Base-by-base conservation (phyloP, 495 filamentous ascomycete species). In the Aspergillus bridgeri region DNA sequence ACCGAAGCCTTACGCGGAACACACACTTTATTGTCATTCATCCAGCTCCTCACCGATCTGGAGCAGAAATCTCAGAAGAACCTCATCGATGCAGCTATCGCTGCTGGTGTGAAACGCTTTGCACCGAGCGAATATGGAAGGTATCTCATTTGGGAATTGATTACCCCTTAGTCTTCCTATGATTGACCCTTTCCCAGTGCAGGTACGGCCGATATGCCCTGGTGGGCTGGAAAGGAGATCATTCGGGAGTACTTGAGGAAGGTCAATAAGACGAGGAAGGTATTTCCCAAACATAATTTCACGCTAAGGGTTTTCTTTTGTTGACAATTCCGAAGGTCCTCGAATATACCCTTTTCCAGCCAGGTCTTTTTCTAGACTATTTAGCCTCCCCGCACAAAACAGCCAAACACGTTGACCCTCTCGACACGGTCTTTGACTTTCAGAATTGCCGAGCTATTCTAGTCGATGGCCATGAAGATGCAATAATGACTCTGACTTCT, bases 71-170 rank as follows among this genome's bases (percentile, higher is more conserved):
- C 65, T 0, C 79, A 81, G 63, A 79, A 69, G 58, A 72, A 56
- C n/a, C 75, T 86, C 42, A 80, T 89, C 23, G 81, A 89, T 57
- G 86, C 86, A 0, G 79, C 83, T 0, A 60, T 86, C 29, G 72
- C 75, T 1, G 86, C 81, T 3, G 83, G 83, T 20, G 84, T 89
- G 9, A 81, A 79, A 63, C 79, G 86, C 13, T 86, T 89, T 60
- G 66, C 74, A 9, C 70, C 72, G 0, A 72, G 69, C 24, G 70
- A 75, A 53, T 72, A 66, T 33, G 29, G 29, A 33, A 33, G 29
- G 29, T 33, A 33, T 33, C 53, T 21, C 17, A 13, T 11, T 52
- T 56, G 42, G 13, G 7, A 5, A 8, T 33, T 33, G 8, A 27
- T 33, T 48, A 17, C 18, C 27, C 25, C 13, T 46, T 47, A n/a